phyloP scores from a whole-genome alignment of 495 filamentous ascomycete species.

The Hypoxylon crocopeplum region DNA sequence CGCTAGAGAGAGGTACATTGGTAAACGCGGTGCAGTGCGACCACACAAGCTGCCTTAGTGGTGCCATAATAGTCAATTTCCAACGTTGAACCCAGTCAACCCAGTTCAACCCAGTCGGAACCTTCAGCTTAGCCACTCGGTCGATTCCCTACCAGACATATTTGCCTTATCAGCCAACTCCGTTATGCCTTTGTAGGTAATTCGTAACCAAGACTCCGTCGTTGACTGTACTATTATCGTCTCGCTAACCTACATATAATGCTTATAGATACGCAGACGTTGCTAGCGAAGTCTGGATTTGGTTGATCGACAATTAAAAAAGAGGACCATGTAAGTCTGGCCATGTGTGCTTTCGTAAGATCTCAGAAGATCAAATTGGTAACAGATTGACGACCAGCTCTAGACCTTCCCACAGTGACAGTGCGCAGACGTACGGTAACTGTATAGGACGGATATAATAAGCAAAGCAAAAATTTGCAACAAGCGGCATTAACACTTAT shows the following conservation, averaged over 20 bases:
- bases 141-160: neutral
- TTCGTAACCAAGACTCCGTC: conserved; percentile 2
- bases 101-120: neutral
- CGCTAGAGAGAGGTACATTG: too few relatives aligned
- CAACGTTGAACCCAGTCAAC: neutral
- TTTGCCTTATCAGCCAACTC: neutral
- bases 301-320: conserved; percentile 26
- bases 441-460: too few relatives aligned
- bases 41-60: too few relatives aligned
- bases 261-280: neutral
- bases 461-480: conserved; percentile 1
- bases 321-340: conserved; percentile 20
- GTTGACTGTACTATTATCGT: neutral
- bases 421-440: conserved; percentile 1
- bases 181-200: conserved; percentile 1
- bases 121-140: conserved; percentile 9
- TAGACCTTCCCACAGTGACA: conserved; percentile 13
- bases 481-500: neutral
- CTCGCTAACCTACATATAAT: too few relatives aligned
- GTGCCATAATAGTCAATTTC: too few relatives aligned
- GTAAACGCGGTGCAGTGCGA: too few relatives aligned
- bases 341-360: conserved; percentile 28
- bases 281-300: neutral
- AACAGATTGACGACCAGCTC: conserved; percentile 29
- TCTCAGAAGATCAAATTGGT: conserved; percentile 26